Base-by-base conservation (phyloP, 2,329 filamentous ascomycete species). In the Alternaria sp. region DNA sequence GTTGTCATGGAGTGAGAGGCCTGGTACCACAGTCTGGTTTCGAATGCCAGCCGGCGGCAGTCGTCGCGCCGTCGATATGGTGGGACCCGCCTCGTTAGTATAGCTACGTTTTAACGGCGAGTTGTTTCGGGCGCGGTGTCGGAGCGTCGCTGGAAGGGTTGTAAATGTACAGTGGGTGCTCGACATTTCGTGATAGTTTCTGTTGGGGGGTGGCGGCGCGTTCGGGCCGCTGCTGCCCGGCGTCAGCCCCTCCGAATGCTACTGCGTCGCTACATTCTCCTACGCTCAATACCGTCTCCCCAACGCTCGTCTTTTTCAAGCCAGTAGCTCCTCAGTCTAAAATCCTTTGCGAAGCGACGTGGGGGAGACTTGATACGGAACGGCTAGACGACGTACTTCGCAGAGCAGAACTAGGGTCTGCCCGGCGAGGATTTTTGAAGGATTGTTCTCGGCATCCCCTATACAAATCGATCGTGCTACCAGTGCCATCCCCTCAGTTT, bases 181-280 rank as follows among this genome's bases (percentile, higher is more conserved):
- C 7, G 30, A 16, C 28, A 48, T 36, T 36, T 22, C 18, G 30
- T 24, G 30, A 20, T 32, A 18, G 12, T 7, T 6, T 36, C 18
- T 48, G 46, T 18, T 28, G 18, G 46, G 44, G 7, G 7, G 7
- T 34, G 18, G 26, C 5, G 4, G 20, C 44, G 44, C 44, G 36
- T 36, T 41, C 53, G 53, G 53, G 26, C 43, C 53, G 53, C 43
- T 34, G 53, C 16, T 49, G n/a, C 16, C 52, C 24, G 53, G 34
- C 24, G 11, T 47, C 26, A 11, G 38, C 36, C 9, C 16, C 16
- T 24, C 42, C 28, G 7, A 20, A 26, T 26, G 43, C 28, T 30
- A 41, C 32, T 24, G 9, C 53, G 14, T 28, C 24, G 16, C 12
- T 11, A 48, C 32, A 22, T 24, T n/a, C 49, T 11, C 24, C 4